Evolutionary conservation across 495 filamentous ascomycete species (phyloP).

Genomic region (Xylaria telfairii): DNA sequence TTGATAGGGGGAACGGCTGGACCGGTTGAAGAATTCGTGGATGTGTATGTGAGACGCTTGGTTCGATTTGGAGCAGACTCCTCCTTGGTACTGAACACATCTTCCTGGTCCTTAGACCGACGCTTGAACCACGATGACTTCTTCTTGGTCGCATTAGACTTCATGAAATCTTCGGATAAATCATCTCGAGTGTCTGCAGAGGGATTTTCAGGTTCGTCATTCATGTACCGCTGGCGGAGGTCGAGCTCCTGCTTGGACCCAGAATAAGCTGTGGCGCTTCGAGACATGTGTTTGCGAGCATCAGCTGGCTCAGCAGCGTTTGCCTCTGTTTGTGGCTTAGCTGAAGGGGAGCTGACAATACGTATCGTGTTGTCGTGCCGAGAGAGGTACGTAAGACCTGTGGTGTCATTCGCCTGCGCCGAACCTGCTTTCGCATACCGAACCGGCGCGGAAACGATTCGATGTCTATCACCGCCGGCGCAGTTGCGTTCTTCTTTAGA

Average conservation of each 20-base stretch:
- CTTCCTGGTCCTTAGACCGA: constrained; percentile 51
- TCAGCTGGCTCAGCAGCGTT: constrained; percentile 45
- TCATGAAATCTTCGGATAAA: neutral
- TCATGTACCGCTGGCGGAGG: constrained; percentile 33
- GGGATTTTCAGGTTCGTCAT: constrained; percentile 27
- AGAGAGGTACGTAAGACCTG: constrained; percentile 43
- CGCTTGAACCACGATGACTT: constrained; percentile 73
- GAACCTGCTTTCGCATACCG: constrained; percentile 24
- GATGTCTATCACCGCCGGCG: constrained; percentile 38
- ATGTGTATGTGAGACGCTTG: constrained; percentile 21
- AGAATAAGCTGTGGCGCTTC: constrained; percentile 24
- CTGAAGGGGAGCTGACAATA: constrained; percentile 49
- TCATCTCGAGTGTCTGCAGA: constrained; percentile 3
- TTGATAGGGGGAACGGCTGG: constrained; percentile 30
- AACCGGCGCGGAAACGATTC: constrained; percentile 38
- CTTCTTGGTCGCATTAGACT: constrained; percentile 47
- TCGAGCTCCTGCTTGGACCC: constrained; percentile 13
- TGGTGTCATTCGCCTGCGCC: constrained; percentile 35
- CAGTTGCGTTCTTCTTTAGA: constrained; percentile 39
- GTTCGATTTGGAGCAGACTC: constrained; percentile 15
- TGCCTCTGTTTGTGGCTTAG: constrained; percentile 20
- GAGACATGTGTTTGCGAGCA: constrained; percentile 58
- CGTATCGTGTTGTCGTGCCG: constrained; percentile 57
- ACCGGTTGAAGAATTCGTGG: constrained; percentile 26
- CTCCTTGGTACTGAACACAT: constrained; percentile 24